Evolutionary conservation across 1,139 yeast genomes (phyloP), one percentile per base, ranked within the genome.

Genomic region (Candida sp.): DNA sequence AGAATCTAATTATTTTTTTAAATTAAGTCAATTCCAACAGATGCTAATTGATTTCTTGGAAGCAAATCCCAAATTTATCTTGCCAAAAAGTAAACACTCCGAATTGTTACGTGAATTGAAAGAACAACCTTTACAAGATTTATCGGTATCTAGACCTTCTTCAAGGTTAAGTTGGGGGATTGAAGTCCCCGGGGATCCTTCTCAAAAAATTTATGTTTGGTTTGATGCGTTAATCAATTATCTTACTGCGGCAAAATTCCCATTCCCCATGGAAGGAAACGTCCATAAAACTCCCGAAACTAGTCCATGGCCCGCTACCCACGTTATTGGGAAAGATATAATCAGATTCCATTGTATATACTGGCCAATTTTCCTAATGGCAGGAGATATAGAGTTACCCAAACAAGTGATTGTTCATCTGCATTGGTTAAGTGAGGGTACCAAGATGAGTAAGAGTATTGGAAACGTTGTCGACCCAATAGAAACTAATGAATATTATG

Each of bases 391-490:
- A 0, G 79, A 79, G 3, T 58, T 84, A 7, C 98, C 98, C 0
- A 66, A 73, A 35, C 85, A 83, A 49, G 79, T 93, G 4, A 75
- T 90, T 9, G 96, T 93, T 1, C 99, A 93, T 64, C 84, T 96
- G 3, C 99, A 93, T 61, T 93, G 99, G 99, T 72, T 91, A 15
- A 78, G 87, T 63, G 86, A 83, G 38, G 98, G 98, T 0, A 70
- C 81, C 43, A 93, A 93, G 59, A 93, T 93, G 99, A 87, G 96
- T 46, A 93, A 93, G 56, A 85, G 96, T 45, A 66, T 84, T 45
- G 97, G 98, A 0, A 93, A 93, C 60, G 98, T 93, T n/a, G 96
- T 93, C 7, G 97, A 95, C 56, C 99, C 99, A 0, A 58, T 85
- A 21, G 77, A 70, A 15, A 73, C 85, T 22, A 69, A 80, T 21